phyloP scores from a whole-genome alignment of 306 rosid species.

The Canavalia gladiata region DNA sequence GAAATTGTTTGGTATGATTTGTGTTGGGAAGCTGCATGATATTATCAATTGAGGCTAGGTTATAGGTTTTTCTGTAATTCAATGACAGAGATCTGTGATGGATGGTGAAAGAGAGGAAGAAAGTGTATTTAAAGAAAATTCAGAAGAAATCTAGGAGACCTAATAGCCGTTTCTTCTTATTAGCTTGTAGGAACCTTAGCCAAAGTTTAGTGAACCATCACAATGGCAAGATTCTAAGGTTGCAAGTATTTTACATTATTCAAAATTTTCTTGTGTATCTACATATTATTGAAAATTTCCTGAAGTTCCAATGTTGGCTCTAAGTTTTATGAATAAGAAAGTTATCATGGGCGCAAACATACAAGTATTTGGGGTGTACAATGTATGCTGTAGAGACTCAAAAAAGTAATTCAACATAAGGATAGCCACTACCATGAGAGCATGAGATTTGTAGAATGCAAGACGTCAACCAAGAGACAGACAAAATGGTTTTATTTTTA shows the following conservation, averaged over 20 bases:
- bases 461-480: neutral
- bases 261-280: neutral
- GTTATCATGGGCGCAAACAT: neutral
- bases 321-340: neutral
- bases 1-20: conserved; percentile 19
- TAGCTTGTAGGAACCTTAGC: neutral
- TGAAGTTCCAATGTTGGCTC: neutral
- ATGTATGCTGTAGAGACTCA: neutral
- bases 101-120: neutral
- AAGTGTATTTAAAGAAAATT: neutral
- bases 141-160: conserved; percentile 5
- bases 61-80: neutral
- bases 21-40: neutral
- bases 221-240: neutral
- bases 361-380: neutral
- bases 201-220: conserved; percentile 1
- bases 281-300: neutral
- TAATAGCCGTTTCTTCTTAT: neutral
- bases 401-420: neutral
- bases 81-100: conserved; percentile 10
- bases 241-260: conserved; percentile 7
- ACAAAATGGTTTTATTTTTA: neutral
- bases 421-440: neutral
- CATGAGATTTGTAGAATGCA: neutral
- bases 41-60: neutral